phyloP scores from a whole-genome alignment of 306 rosid species.

The Calophaca sinica region DNA sequence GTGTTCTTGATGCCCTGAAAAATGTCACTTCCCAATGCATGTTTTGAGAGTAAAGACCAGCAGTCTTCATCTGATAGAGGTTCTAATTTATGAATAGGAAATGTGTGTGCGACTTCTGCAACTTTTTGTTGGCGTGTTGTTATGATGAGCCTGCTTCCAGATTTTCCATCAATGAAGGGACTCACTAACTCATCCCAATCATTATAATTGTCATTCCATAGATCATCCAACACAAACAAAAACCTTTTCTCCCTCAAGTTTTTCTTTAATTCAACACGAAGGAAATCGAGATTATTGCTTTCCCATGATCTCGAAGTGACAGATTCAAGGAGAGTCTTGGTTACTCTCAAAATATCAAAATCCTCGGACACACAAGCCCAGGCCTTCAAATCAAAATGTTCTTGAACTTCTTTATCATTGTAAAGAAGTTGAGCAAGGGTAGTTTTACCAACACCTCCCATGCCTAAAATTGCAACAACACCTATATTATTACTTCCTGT shows the following conservation, averaged over 20 bases:
- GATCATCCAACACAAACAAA: neutral
- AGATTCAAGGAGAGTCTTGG: neutral
- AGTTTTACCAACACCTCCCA: constrained; percentile 1
- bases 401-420: neutral
- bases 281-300: neutral
- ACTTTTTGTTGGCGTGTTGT: constrained; percentile 42
- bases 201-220: neutral
- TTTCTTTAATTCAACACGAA: neutral
- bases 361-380: constrained; percentile 6
- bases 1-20: too few species aligned
- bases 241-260: neutral
- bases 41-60: too few species aligned
- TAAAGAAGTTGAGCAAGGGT: neutral
- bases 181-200: neutral
- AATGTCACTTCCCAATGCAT: too few species aligned
- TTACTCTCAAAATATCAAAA: neutral
- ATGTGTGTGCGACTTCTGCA: constrained; percentile 48
- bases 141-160: neutral
- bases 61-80: too few species aligned
- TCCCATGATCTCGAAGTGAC: neutral
- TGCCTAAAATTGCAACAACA: constrained; percentile 23
- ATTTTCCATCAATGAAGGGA: neutral
- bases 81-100: constrained; percentile 25
- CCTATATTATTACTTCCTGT: neutral
- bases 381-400: neutral